phyloP scores from a whole-genome alignment of 805 yeast species.

The Komagataella mondaviorum region DNA sequence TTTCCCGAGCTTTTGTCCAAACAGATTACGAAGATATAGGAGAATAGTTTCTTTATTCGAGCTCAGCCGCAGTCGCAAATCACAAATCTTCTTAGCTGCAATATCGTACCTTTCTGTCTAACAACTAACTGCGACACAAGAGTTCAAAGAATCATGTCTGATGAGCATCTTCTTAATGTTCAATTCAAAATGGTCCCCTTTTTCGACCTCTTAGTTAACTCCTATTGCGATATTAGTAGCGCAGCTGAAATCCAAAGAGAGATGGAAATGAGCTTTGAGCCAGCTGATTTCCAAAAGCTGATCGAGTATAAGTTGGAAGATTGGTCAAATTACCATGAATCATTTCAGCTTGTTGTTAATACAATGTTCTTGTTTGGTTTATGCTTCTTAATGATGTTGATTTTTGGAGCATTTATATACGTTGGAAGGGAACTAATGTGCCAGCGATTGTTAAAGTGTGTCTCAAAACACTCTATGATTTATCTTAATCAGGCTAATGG shows the following conservation, averaged over 20 bases:
- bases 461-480: neutral
- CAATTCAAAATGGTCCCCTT: neutral
- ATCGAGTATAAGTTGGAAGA: neutral
- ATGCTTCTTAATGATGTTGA: neutral
- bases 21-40: slow-evolving; percentile 13
- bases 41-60: neutral
- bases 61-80: neutral
- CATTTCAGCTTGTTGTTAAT: neutral
- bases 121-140: neutral
- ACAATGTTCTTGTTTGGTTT: neutral
- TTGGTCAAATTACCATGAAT: neutral
- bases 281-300: neutral
- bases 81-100: neutral
- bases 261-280: neutral
- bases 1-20: slow-evolving; percentile 2
- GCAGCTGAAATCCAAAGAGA: neutral
- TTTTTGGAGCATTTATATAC: neutral
- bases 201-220: neutral
- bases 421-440: neutral
- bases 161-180: neutral
- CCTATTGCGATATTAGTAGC: neutral
- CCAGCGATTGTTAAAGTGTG: neutral
- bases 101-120: neutral
- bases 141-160: neutral
- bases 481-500: neutral